Evolutionary conservation across 2,329 filamentous ascomycete species (phyloP), one percentile per base, ranked within the genome.

Genomic region (Apiospora rasikravindrae): DNA sequence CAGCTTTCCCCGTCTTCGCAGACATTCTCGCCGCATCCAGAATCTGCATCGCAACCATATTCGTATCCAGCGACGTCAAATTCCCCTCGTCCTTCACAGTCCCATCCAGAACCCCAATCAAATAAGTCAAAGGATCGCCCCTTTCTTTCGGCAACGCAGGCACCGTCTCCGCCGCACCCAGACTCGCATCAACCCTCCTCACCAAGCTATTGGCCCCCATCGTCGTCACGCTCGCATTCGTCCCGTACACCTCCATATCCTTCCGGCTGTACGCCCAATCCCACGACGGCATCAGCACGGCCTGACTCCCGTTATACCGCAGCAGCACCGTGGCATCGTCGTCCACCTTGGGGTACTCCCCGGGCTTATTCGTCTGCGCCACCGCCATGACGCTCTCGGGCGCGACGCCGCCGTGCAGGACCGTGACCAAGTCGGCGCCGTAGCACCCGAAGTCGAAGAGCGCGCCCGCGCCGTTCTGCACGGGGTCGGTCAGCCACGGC

Each of bases 231-330:
- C 53, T 61, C 16, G 53, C 53, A 14, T 61, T 61, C 29, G 53
- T 61, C 53, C 53, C 53, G 53, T 61, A 61, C 6, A 61, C 53
- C 16, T 61, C 53, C 53, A 61, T 61, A 16, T 61, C 53, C 19
- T 61, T 61, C 2, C 53, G 26, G 6, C 6, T 0, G 4, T 61
- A 61, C 16, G 53, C 14, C 53, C 53, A 61, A 7, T 37, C 16
- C 53, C 53, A 61, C 53, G 53, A 61, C 11, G 53, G 53, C 53
- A 61, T 61, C 29, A 61, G 53, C 53, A 61, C 53, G 16, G 53
- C 53, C 19, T 61, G 53, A 7, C 29, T 37, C 7, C 53, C 53
- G 19, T 61, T 33, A 19, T 61, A 61, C 16, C 53, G 53, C 19
- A 61, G 53, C 7, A 61, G 7, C 29, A 61, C 53, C 5, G 53